Conservation (phyloP, 305 asterid genomes). For the Caryopteris hybrid region DNA sequence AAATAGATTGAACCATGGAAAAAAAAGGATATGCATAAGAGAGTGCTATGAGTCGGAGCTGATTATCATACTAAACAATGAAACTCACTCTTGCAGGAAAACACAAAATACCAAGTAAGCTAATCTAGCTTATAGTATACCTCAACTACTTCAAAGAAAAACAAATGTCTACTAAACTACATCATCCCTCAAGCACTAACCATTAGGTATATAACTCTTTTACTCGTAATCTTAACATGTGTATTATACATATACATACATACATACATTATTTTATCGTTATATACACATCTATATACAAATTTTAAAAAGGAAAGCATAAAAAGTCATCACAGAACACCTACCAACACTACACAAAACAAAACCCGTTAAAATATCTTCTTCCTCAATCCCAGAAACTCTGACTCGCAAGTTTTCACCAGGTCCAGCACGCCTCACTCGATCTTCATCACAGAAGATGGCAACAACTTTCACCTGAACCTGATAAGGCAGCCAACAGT, state of each 20-base stretch:
- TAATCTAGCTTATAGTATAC: not conserved
- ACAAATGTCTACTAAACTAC: too few species aligned
- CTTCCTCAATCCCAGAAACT: conserved; percentile 91
- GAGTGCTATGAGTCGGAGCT: not conserved
- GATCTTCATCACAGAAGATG: conserved; percentile 71
- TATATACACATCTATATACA: not conserved
- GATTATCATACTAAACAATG: too few species aligned
- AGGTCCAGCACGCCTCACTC: conserved; percentile 80
- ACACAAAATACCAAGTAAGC: not conserved
- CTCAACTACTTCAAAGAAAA: not conserved
- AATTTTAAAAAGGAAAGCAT: not conserved
- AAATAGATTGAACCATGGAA: not conserved
- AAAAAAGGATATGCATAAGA: not conserved
- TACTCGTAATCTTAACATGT: too few species aligned
- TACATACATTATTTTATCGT: not conserved
- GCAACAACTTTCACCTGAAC: conserved; percentile 84
- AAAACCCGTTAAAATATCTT: conserved; percentile 79
- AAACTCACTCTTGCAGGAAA: not conserved
- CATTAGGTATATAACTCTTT: not conserved
- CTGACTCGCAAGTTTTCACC: conserved; percentile 97
- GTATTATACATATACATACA: too few species aligned
- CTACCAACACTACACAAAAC: conserved; percentile 69
- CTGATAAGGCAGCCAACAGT: conserved; percentile 30
- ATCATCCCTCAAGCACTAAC: too few species aligned
- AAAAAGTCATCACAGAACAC: conserved; percentile 17